These are phyloP conservation scores for Tagetes patula DNA, from an alignment of 129 eudicot species.

Conservation along the genomic window DNA sequence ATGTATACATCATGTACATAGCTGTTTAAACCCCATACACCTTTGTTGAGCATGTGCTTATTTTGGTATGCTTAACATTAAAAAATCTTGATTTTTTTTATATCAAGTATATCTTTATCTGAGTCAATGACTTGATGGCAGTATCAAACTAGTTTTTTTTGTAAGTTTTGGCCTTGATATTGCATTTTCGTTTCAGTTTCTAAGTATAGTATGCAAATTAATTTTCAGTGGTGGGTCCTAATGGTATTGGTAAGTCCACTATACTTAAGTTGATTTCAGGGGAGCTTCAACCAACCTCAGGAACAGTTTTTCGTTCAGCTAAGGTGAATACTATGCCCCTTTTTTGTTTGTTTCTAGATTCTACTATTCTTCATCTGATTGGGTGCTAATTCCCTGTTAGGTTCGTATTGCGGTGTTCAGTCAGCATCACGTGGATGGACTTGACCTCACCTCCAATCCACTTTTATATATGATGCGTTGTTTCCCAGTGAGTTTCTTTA, in stretches of 20 bases:
- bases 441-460: conserved; percentile 96
- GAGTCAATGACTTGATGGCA: conserved; percentile 12
- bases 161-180: conserved; percentile 6
- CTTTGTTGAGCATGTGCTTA: background rate
- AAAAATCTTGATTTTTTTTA: background rate
- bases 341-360: conserved; percentile 9
- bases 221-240: conserved; percentile 96
- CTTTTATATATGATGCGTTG: conserved; percentile 99
- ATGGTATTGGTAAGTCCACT: conserved; percentile 98
- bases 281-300: conserved; percentile 97
- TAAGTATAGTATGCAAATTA: conserved; percentile 28
- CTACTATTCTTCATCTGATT: conserved; percentile 11
- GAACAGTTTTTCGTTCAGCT: conserved; percentile 96
- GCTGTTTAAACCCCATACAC: background rate
- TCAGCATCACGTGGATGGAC: conserved; percentile 98
- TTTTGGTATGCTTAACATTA: background rate
- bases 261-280: conserved; percentile 95
- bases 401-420: conserved; percentile 98
- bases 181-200: conserved; percentile 22
- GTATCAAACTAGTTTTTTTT: conserved; percentile 2
- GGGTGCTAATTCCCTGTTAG: conserved; percentile 35
- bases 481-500: conserved; percentile 73
- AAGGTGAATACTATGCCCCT: conserved; percentile 49
- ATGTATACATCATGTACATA: conserved; percentile 4
- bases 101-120: conserved; percentile 7